Conservation (phyloP, 192 early-diverging fungal genomes). For the Mycoemilia scoparia region DNA sequence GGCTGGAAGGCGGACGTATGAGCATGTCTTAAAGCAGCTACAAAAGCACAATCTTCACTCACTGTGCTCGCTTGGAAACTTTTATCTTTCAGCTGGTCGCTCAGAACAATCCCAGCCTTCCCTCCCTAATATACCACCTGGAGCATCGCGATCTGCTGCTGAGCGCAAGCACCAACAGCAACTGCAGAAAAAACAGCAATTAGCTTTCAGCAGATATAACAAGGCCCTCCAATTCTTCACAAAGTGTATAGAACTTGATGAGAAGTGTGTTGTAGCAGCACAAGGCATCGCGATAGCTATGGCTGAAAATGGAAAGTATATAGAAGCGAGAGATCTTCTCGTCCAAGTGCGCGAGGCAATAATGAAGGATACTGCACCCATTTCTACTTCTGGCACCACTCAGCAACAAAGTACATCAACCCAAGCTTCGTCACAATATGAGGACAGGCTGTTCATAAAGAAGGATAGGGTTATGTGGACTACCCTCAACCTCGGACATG, state of each 20-base stretch:
- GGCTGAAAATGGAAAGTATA: slow-evolving; percentile 42
- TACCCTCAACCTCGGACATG: slow-evolving; percentile 59
- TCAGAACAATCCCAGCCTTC: slow-evolving; percentile 13
- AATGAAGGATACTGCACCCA: too few species aligned
- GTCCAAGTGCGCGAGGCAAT: slow-evolving; percentile 41
- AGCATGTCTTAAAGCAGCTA: slow-evolving; percentile 55
- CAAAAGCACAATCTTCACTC: slow-evolving; percentile 66
- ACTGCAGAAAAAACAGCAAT: too few species aligned
- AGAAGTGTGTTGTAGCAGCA: slow-evolving; percentile 54
- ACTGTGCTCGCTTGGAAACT: slow-evolving; percentile 63
- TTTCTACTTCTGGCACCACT: slow-evolving; percentile 10
- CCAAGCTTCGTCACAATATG: not conserved
- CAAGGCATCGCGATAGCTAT: slow-evolving; percentile 72
- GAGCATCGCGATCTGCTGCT: too few species aligned
- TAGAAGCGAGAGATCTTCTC: slow-evolving; percentile 47
- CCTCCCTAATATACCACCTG: too few species aligned
- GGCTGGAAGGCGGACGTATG: slow-evolving; percentile 52
- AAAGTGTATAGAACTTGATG: slow-evolving; percentile 50
- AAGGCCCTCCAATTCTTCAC: slow-evolving; percentile 68
- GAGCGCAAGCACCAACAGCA: too few species aligned
- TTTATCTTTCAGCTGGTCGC: slow-evolving; percentile 46
- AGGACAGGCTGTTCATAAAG: slow-evolving; percentile 1
- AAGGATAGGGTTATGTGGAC: slow-evolving; percentile 28
- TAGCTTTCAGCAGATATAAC: too few species aligned
- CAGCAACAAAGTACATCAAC: not conserved